Evolutionary conservation across 2,329 filamentous ascomycete species (phyloP).

Genomic region (Bipolaris oryzae): DNA sequence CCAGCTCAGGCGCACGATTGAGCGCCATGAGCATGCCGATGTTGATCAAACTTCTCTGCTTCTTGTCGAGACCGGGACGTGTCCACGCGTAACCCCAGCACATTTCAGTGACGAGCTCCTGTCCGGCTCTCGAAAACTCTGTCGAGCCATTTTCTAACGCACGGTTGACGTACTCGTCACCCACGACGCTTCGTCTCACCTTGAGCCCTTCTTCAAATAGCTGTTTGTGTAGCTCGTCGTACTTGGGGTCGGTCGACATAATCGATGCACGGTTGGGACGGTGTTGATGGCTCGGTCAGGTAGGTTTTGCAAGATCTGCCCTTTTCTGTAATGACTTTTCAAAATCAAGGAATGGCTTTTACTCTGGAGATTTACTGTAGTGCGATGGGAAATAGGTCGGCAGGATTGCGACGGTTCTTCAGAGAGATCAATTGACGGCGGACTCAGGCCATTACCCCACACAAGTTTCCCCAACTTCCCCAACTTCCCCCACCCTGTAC

Average conservation of each 20-base stretch:
- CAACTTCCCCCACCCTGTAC: conserved; percentile 18
- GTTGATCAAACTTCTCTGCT: conserved; percentile 67
- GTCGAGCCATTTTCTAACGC: conserved; percentile 62
- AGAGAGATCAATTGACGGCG: conserved; percentile 8
- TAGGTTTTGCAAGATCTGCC: not conserved
- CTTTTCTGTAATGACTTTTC: not conserved
- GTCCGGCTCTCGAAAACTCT: conserved; percentile 65
- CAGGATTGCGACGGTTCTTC: not conserved
- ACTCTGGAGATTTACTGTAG: not conserved
- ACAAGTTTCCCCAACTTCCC: conserved; percentile 39
- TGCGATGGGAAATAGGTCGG: not conserved
- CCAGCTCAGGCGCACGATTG: conserved; percentile 65
- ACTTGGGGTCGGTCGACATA: conserved; percentile 52
- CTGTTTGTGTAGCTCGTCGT: conserved; percentile 56
- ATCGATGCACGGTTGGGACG: conserved; percentile 12
- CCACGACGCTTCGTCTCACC: conserved; percentile 65
- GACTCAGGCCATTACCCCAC: conserved; percentile 30
- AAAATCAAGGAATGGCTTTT: too few relatives aligned
- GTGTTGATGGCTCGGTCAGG: not conserved
- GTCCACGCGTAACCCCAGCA: conserved; percentile 70
- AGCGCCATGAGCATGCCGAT: conserved; percentile 69
- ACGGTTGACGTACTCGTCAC: conserved; percentile 65
- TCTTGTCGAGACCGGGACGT: conserved; percentile 65
- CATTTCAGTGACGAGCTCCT: conserved; percentile 68
- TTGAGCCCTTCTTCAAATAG: conserved; percentile 67